Percentiles rank a stretch among this genome's conserved stretches.
Conservation (phyloP, 352 stramenopile genomes). For the Peronospora farinosa region DNA sequence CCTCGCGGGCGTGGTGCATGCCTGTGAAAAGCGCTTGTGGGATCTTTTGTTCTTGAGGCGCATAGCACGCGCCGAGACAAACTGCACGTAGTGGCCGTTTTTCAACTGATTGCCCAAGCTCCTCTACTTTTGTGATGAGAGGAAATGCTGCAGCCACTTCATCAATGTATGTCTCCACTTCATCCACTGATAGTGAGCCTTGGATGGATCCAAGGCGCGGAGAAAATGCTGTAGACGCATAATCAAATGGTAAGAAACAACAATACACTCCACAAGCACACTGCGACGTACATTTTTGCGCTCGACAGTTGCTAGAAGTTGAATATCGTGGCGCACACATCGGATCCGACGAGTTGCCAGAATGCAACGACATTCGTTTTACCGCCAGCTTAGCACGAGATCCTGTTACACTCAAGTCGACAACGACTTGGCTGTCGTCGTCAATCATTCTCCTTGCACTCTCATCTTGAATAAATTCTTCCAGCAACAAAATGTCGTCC, state of each 20-base stretch:
- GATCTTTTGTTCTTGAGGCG: conserved; percentile 9
- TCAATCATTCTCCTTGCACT: not conserved
- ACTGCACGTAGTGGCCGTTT: conserved; percentile 54
- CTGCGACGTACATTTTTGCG: conserved; percentile 34
- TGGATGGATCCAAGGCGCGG: conserved; percentile 55
- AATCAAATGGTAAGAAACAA: not conserved
- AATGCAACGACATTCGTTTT: conserved; percentile 24
- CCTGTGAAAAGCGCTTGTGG: conserved; percentile 74
- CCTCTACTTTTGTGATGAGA: conserved; percentile 41
- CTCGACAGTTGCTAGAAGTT: conserved; percentile 35
- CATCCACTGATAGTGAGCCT: conserved; percentile 52
- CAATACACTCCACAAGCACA: not conserved
- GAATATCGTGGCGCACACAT: conserved; percentile 31
- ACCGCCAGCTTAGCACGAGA: conserved; percentile 11
- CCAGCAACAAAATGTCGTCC: conserved; percentile 40
- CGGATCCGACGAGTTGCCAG: conserved; percentile 24
- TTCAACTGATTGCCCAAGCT: conserved; percentile 56
- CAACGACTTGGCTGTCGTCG: conserved; percentile 2
- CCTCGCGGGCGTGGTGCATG: conserved; percentile 81
- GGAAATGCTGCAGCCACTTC: conserved; percentile 35
- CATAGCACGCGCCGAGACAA: conserved; percentile 54
- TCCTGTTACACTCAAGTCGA: conserved; percentile 25
- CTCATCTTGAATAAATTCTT: conserved; percentile 30
- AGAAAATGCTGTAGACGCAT: conserved; percentile 24
- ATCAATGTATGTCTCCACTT: conserved; percentile 58